Percentiles rank a stretch among this genome's conserved stretches.
Evolutionary conservation across 257 asterid species (phyloP).

Genomic region (Ocimum tenuiflorum): DNA sequence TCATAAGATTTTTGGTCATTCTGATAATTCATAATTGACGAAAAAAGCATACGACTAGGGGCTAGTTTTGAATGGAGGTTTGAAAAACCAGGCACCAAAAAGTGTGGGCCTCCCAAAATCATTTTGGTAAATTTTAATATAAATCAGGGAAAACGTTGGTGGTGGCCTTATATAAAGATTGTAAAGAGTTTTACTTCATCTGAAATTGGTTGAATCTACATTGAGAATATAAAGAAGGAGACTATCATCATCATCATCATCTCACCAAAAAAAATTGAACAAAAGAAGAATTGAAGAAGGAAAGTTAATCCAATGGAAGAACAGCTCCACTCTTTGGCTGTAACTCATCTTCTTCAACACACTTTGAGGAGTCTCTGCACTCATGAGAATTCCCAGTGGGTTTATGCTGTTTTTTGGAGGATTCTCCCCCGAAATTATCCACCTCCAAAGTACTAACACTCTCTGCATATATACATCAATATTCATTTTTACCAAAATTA

Average conservation of each 20-base stretch:
- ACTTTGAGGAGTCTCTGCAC: conserved; percentile 86
- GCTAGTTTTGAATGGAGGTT: conserved; percentile 33
- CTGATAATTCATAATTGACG: conserved; percentile 42
- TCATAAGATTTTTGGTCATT: conserved; percentile 35
- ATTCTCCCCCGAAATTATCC: conserved; percentile 97
- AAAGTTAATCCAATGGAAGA: conserved; percentile 51
- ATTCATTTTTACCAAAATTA: not conserved
- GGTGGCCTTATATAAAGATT: conserved; percentile 64
- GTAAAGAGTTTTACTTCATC: conserved; percentile 63
- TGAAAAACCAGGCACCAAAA: conserved; percentile 34
- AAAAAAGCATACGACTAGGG: conserved; percentile 21
- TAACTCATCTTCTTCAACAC: conserved; percentile 97
- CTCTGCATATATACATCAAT: not conserved
- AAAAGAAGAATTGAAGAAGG: not conserved
- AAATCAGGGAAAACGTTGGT: conserved; percentile 2
- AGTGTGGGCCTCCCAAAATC: conserved; percentile 43
- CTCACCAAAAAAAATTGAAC: not conserved
- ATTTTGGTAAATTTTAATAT: conserved; percentile 18
- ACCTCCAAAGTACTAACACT: conserved; percentile 99
- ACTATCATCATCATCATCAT: conserved; percentile 11
- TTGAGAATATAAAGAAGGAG: conserved; percentile 16
- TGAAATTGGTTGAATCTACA: conserved; percentile 8
- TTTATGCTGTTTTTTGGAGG: conserved; percentile 99
- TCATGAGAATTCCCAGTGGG: conserved; percentile 94
- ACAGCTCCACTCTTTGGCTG: conserved; percentile 71